Evolutionary conservation across 2,329 filamentous ascomycete genomes (phyloP), one percentile per base, ranked within the genome.

Genomic region (Aspergillus intermedius): DNA sequence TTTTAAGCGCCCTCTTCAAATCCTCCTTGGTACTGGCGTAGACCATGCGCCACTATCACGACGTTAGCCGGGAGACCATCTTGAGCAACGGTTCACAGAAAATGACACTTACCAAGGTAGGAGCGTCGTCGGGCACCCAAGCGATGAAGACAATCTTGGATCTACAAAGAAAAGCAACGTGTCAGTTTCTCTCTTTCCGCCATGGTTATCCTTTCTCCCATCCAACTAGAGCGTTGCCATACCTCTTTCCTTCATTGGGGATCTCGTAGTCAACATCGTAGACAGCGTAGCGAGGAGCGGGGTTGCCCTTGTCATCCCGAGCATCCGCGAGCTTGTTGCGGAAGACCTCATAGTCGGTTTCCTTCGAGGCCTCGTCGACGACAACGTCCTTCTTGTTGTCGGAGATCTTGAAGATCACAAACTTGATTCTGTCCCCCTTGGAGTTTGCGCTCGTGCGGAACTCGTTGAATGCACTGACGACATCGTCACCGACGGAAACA

Each of bases 121-220:
- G 60, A 45, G 69, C 63, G 1, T 67, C 66, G 47, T 52, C 57
- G 47, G 72, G 72, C 41, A 72, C 70, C 72, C 72, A 74, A 50
- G 71, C 74, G 57, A 77, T 76, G 67, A 77, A 76, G 49, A 74
- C 63, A 55, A 76, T 76, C 65, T 77, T 77, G 67, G 66, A 74
- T 60, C 74, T 76, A 41, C 40, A 48, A 19, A 47, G 7, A 28
- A 23, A 48, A 34, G 37, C 21, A 46, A 42, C 44, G 43, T 3
- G 55, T 64, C 28, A 63, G 59, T 30, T 44, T 32, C 13, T 6
- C 10, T 30, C 25, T 30, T 30, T 10, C 12, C 10, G 9, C 12
- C 25, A 12, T 30, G 10, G 25, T 30, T 4, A 30, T 10, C 10
- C 25, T 30, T 30, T 4, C 40, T 4, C 40, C 40, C 40, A 42